Percentiles rank a stretch among this genome's conserved stretches.
Conservation (phyloP, 495 filamentous ascomycete species). For the Apiosordaria backusii region DNA sequence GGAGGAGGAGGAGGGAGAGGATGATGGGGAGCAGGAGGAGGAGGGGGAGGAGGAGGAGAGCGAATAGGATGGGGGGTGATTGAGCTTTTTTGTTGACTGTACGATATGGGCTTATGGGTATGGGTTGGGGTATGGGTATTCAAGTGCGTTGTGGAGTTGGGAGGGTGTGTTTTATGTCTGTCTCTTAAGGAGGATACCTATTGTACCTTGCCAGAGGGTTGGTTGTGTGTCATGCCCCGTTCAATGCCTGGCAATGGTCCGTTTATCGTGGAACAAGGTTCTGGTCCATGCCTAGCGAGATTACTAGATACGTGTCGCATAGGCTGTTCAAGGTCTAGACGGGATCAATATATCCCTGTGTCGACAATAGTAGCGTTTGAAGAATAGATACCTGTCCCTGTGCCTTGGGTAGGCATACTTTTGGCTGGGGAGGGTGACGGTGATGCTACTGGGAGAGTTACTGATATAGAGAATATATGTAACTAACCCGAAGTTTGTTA, state of each 20-base stretch:
- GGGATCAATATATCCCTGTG: too few relatives aligned
- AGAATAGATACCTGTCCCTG: too few relatives aligned
- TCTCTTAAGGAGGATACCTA: background rate
- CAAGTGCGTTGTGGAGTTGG: background rate
- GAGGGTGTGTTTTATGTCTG: background rate
- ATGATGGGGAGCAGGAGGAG: conserved; percentile 1
- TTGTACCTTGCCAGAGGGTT: background rate
- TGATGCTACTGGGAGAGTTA: background rate
- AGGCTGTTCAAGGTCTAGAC: too few relatives aligned
- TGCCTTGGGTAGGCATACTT: too few relatives aligned
- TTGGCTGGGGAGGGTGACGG: too few relatives aligned
- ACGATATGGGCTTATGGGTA: background rate
- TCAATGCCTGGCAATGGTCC: too few relatives aligned
- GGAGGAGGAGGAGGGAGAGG: conserved; percentile 1
- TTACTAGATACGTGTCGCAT: too few relatives aligned
- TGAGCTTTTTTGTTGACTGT: background rate
- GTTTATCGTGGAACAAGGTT: too few relatives aligned
- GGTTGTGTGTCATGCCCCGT: too few relatives aligned
- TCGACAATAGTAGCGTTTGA: too few relatives aligned
- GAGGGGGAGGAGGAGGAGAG: background rate
- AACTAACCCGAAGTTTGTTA: background rate
- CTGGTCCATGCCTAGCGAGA: too few relatives aligned
- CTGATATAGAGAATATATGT: background rate
- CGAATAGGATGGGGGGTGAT: background rate
- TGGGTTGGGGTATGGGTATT: background rate